Conservation (phyloP, 169 alveolate genomes). For the Plasmodium ovale region DNA sequence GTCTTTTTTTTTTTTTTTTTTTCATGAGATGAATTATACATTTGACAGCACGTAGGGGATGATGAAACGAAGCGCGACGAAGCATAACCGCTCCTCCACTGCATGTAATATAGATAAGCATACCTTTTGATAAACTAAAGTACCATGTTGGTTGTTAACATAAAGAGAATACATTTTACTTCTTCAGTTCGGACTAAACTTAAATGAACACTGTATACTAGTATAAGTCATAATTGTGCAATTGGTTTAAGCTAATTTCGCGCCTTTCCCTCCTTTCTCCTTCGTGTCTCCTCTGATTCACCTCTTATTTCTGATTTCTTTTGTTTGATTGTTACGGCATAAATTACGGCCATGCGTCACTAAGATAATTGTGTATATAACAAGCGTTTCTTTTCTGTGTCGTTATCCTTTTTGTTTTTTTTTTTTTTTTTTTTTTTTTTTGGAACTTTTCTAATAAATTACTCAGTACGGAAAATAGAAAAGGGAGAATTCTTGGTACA, state of each 20-base stretch:
- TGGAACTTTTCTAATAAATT: too few species aligned
- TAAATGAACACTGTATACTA: conserved; percentile 1
- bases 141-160: conserved; percentile 94
- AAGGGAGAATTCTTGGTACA: neutral
- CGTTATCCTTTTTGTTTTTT: neutral
- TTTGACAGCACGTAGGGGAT: too few species aligned
- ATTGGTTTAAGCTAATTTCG: neutral
- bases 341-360: too few species aligned
- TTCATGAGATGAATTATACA: too few species aligned
- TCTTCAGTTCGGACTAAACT: neutral
- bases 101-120: conserved; percentile 7
- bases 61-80: too few species aligned
- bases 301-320: neutral
- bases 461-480: neutral
- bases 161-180: conserved; percentile 87
- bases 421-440: neutral
- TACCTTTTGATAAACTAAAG: conserved; percentile 93
- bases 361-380: too few species aligned
- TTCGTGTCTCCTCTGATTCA: neutral
- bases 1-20: too few species aligned
- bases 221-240: conserved; percentile 10
- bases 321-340: too few species aligned
- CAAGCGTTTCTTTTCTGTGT: neutral
- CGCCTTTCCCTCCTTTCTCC: neutral
- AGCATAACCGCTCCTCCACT: neutral